Evolutionary conservation across 768 basidiomycete species (phyloP).

Genomic region (Kwoniella sp.): DNA sequence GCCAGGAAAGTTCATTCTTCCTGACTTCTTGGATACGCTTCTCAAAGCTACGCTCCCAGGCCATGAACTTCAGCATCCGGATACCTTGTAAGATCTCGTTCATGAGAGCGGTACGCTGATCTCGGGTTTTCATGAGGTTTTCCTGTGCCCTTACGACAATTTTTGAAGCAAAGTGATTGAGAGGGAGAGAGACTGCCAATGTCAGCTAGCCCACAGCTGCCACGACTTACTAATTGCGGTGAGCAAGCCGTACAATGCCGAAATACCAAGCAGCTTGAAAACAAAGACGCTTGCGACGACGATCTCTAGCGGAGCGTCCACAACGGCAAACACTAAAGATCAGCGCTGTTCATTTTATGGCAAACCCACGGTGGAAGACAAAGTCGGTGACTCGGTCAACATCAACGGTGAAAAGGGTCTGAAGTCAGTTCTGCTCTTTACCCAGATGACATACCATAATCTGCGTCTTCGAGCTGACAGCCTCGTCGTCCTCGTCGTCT

Average conservation of each 20-base stretch:
- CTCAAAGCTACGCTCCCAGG: slow-evolving; percentile 89
- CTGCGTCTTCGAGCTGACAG: slow-evolving; percentile 62
- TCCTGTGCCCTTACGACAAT: slow-evolving; percentile 73
- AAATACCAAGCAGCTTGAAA: slow-evolving; percentile 67
- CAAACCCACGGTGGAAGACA: slow-evolving; percentile 43
- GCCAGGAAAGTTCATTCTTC: slow-evolving; percentile 75
- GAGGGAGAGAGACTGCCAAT: slow-evolving; percentile 56
- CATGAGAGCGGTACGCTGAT: slow-evolving; percentile 86
- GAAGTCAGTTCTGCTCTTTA: background rate
- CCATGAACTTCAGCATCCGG: slow-evolving; percentile 95
- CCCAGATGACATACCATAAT: slow-evolving; percentile 59
- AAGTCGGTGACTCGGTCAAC: slow-evolving; percentile 86
- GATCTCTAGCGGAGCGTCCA: slow-evolving; percentile 53
- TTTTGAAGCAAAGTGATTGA: slow-evolving; percentile 81
- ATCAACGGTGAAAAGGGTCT: slow-evolving; percentile 87
- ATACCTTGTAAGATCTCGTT: slow-evolving; percentile 85
- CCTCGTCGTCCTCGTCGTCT: slow-evolving; percentile 53
- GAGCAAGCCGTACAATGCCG: slow-evolving; percentile 58
- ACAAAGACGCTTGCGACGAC: slow-evolving; percentile 70
- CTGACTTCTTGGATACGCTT: slow-evolving; percentile 66
- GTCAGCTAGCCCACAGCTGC: background rate
- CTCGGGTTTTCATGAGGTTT: slow-evolving; percentile 83
- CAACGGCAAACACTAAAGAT: slow-evolving; percentile 21
- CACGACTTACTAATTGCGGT: slow-evolving; percentile 58
- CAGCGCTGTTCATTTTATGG: background rate